Percentiles rank a stretch among this genome's conserved stretches.
phyloP scores from a whole-genome alignment of 2,329 filamentous ascomycete species.

The Pseudofabraea citricarpa region DNA sequence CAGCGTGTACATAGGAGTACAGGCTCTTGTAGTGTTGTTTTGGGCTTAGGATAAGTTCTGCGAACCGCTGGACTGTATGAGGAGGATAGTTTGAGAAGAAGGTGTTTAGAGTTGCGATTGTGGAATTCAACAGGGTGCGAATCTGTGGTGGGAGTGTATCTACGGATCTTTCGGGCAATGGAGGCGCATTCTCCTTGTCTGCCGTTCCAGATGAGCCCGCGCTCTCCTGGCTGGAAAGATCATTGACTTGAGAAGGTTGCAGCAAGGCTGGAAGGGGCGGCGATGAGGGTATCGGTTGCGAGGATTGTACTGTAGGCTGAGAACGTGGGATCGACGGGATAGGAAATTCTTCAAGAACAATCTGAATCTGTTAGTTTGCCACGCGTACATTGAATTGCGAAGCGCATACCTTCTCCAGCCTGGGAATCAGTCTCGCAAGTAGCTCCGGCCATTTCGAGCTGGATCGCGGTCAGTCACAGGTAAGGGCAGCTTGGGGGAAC shows the following conservation, averaged over 20 bases:
- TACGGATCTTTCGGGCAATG: constrained; percentile 28
- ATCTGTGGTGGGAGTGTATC: constrained; percentile 60
- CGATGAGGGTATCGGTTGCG: constrained; percentile 57
- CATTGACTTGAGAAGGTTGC: constrained; percentile 21
- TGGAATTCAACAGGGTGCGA: constrained; percentile 54
- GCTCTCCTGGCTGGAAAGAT: constrained; percentile 16
- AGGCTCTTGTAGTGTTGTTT: constrained; percentile 76
- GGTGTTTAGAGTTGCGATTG: constrained; percentile 54
- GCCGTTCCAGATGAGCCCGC: constrained; percentile 39
- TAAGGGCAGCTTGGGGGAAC: background rate
- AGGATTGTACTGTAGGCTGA: constrained; percentile 47
- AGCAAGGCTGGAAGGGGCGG: constrained; percentile 45
- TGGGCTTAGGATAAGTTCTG: constrained; percentile 78
- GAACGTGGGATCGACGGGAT: constrained; percentile 42
- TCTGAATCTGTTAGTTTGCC: constrained; percentile 9
- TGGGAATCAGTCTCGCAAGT: constrained; percentile 30
- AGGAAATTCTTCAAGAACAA: constrained; percentile 14
- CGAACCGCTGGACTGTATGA: constrained; percentile 86
- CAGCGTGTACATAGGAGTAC: constrained; percentile 80
- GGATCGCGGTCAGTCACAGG: constrained; percentile 16
- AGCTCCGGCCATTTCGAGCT: constrained; percentile 35
- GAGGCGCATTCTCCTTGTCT: constrained; percentile 65
- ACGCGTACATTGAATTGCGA: background rate
- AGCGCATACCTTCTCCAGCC: constrained; percentile 28
- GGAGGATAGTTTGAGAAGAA: constrained; percentile 74